Evolutionary conservation across 2,329 filamentous ascomycete genomes (phyloP), one percentile per base, ranked within the genome.

Genomic region (Magnaporthiopsis rhizophila): DNA sequence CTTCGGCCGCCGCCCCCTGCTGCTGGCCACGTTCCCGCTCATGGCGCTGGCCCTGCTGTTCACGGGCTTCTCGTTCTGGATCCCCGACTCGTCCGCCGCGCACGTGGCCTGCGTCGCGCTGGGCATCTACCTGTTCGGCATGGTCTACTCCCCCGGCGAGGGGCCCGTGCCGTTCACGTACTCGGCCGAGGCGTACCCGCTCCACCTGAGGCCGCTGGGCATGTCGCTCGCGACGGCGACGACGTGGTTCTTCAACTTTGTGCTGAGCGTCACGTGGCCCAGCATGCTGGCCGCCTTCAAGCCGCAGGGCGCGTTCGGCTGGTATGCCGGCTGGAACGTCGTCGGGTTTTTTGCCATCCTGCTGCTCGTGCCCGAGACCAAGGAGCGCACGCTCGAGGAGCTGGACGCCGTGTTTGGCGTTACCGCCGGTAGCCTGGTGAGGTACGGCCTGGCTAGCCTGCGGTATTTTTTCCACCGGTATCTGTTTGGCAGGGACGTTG

Each of bases 101-200:
- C 76, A 75, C 36, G 68, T 80, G n/a, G 78, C 72, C 28, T 79
- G 77, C 63, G 79, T 82, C 36, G 79, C 79, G 8, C 70, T 79
- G 13, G 80, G 78, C n/a, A 78, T 81, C 58, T 83, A 82, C 67
- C 72, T 83, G 21, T 84, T 79, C 65, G 79, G 74, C 62, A 72
- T 81, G 18, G 79, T 83, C 15, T 83, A 84, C 72, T 82, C 79
- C 1, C 85, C 85, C 1, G 86, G 86, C 53, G 86, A 86, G 70
- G 86, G 86, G 0, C 79, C 78, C 7, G 86, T 88, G 0, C 86
- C 86, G 0, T 89, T 88, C 69, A 88, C 85, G 0, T 89, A 89
- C 71, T 87, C 84, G 0, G 86, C 86, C 26, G 86, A 89, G 72
- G 86, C 85, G 1, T 89, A 88, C 69, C 86, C 86, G 5, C 75